Percentiles rank a stretch among this genome's conserved stretches.
phyloP scores from a whole-genome alignment of 176 grass and related monocot genomes.

The Aegilops longissima region DNA sequence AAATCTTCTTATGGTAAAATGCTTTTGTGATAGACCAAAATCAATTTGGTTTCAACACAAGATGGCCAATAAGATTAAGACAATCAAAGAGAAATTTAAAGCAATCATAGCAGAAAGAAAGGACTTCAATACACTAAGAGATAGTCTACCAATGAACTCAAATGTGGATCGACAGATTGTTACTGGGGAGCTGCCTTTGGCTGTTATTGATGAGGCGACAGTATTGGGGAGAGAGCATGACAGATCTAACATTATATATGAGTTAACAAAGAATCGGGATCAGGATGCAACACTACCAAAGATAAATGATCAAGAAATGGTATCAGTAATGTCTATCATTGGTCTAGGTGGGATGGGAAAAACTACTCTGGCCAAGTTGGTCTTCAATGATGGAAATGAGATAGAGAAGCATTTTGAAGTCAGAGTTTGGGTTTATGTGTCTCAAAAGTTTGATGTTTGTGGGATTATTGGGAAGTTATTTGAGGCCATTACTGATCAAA shows the following conservation, averaged over 20 bases:
- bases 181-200: neutral
- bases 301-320: neutral
- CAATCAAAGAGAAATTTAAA: neutral
- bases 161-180: neutral
- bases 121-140: neutral
- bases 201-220: neutral
- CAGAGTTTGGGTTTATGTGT: slow-evolving; percentile 39
- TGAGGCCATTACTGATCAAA: neutral
- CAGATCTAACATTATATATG: neutral
- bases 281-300: neutral
- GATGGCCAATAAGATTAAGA: neutral
- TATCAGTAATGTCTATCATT: neutral
- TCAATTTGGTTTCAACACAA: neutral
- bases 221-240: neutral
- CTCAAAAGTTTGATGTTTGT: slow-evolving; percentile 9
- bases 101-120: neutral
- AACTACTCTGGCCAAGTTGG: slow-evolving; percentile 32
- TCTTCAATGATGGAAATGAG: neutral
- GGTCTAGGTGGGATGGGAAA: slow-evolving; percentile 1
- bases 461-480: neutral
- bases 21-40: neutral
- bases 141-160: neutral
- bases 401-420: slow-evolving; percentile 27
- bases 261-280: neutral
- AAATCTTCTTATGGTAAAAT: neutral